A percentile compares a stretch with the other conserved stretches of the same genome.
Conservation (phyloP, 441 rosid genomes). For the Pelargonium citronellum region DNA sequence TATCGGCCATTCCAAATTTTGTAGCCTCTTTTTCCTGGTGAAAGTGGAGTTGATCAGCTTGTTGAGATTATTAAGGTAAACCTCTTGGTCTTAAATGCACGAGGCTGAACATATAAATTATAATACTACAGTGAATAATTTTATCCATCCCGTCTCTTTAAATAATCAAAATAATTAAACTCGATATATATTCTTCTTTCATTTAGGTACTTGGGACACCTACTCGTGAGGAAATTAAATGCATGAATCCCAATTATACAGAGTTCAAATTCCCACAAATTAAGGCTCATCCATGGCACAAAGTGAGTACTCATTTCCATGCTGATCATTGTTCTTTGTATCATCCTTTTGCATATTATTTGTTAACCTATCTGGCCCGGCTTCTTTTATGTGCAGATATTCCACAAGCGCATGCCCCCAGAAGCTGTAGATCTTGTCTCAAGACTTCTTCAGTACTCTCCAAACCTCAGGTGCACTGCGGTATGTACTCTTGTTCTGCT, state of each 20-base stretch:
- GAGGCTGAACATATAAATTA: neutral
- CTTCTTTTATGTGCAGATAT: conserved; percentile 44
- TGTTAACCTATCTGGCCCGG: neutral
- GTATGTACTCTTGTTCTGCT: conserved; percentile 34
- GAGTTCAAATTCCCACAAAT: conserved; percentile 93
- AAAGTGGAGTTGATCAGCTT: conserved; percentile 85
- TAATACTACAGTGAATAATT: neutral
- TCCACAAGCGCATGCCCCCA: conserved; percentile 92
- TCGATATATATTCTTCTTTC: neutral
- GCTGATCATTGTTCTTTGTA: conserved; percentile 5
- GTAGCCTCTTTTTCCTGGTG: conserved; percentile 90
- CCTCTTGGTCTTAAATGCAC: conserved; percentile 1
- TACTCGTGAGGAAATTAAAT: conserved; percentile 91
- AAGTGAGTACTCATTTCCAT: conserved; percentile 40
- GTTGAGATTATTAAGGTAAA: conserved; percentile 82
- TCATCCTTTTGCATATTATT: neutral
- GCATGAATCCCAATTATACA: conserved; percentile 94
- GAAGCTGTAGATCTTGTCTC: conserved; percentile 97
- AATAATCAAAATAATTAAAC: neutral
- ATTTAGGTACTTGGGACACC: conserved; percentile 90
- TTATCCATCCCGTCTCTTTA: neutral
- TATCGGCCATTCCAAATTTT: conserved; percentile 19
- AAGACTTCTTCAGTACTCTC: conserved; percentile 91
- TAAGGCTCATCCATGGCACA: conserved; percentile 96
- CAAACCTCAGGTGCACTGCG: conserved; percentile 72